Base-by-base conservation (phyloP, 1,284 basidiomycete species). In the Naganishia cerealis region DNA sequence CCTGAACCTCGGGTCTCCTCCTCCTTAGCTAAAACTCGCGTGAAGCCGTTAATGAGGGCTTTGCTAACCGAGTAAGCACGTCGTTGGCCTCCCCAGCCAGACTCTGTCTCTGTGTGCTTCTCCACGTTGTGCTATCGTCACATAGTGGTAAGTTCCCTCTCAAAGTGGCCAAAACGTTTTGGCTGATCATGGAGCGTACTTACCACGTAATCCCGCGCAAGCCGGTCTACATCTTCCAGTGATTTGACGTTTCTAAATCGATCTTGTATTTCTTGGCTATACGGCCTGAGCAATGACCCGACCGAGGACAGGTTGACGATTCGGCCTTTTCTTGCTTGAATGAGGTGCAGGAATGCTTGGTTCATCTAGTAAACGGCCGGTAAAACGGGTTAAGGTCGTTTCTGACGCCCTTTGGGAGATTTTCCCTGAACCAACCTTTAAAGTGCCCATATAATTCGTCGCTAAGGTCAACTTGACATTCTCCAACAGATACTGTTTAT, bases 301-400 rank as follows among this genome's bases (percentile, higher is more conserved):
- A 69, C 56, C 2, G 48, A 54, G 56, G 67, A 69, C 21, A 69
- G 62, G 52, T 69, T 69, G 57, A 69, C 63, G 38, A 69, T 69
- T 15, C 67, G 62, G 38, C 61, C 61, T 54, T 59, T 59, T 38
- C 33, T 33, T n/a, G 46, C 12, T 2, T 62, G 54, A 21, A 69
- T 15, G n/a, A 68, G 54, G 24, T 62, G 62, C 13, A 69, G 48
- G 56, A 69, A 69, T 1, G 62, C n/a, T 50, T 43, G 38, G 26
- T 63, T 65, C 67, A 69, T 69, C 67, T 69, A 24, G 46, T 18
- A 12, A 18, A 13, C 7, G 15, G 18, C 13, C 12, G 18, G 21
- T 12, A 2, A 38, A 33, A 4, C 29, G 16, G 3, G 15, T 43
- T n/a, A 18, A n/a, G 36, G 13, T 42, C 26, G 42, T 7, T 16